phyloP scores from a whole-genome alignment of 176 grass and related monocot species.

The Carex kokanica region DNA sequence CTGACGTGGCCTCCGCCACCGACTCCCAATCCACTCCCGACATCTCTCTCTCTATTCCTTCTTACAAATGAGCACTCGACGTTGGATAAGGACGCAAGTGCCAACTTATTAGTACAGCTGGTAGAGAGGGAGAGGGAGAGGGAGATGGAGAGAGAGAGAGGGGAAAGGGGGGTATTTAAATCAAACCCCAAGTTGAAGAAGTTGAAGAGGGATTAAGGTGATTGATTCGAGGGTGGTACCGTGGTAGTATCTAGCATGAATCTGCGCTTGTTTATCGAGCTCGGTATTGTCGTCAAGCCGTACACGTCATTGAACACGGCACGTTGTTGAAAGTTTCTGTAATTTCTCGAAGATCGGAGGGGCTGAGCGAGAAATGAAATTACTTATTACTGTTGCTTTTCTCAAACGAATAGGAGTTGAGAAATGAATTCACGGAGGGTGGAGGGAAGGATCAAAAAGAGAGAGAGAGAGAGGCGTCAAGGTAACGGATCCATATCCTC shows the following conservation, averaged over 20 bases:
- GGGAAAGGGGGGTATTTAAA: neutral
- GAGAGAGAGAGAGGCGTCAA: neutral
- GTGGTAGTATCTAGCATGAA: neutral
- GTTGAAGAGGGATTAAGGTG: neutral
- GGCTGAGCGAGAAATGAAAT: neutral
- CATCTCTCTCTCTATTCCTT: neutral
- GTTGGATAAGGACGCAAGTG: neutral
- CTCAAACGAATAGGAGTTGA: neutral
- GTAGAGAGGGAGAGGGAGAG: neutral
- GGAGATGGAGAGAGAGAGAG: neutral
- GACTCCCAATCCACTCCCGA: slow-evolving; percentile 82
- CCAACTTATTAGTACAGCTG: neutral
- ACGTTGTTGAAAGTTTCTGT: neutral
- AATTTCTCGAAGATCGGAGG: neutral
- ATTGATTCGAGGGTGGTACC: neutral
- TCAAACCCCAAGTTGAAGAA: neutral
- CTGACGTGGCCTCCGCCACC: slow-evolving; percentile 88
- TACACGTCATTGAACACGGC: slow-evolving; percentile 25
- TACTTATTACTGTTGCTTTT: neutral
- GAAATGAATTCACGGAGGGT: neutral
- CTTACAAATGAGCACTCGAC: neutral
- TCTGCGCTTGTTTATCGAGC: neutral
- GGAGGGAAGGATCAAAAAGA: neutral
- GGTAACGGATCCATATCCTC: no score
- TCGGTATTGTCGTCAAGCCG: slow-evolving; percentile 20